Percentiles rank a stretch among this genome's conserved stretches.
phyloP scores from a whole-genome alignment of 2,329 filamentous ascomycete species.

The Cephalotrichum gorgonifer region DNA sequence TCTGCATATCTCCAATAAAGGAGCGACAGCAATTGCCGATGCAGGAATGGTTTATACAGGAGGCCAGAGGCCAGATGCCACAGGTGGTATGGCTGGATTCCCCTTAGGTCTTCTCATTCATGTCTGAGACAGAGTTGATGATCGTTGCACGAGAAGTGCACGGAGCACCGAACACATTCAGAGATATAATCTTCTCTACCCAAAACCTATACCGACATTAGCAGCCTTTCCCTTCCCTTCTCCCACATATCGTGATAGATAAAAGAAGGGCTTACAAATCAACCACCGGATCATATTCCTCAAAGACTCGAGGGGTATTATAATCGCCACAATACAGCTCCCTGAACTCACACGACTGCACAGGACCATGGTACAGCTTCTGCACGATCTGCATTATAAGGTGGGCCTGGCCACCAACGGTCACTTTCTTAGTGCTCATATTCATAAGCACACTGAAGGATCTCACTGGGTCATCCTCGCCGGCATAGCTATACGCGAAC shows the following conservation, averaged over 20 bases:
- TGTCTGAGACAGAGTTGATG: constrained; percentile 14
- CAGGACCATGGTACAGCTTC: constrained; percentile 32
- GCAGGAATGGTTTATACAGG: constrained; percentile 32
- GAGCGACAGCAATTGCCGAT: constrained; percentile 20
- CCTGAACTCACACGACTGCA: constrained; percentile 18
- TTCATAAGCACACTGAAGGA: background rate
- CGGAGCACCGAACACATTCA: background rate
- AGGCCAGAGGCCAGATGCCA: constrained; percentile 26
- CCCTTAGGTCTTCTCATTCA: background rate
- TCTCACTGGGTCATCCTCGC: constrained; percentile 12
- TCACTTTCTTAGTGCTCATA: background rate
- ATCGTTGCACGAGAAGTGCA: background rate
- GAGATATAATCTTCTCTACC: background rate
- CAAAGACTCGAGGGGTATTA: constrained; percentile 11
- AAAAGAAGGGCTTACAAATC: constrained; percentile 11
- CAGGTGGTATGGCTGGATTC: background rate
- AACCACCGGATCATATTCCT: constrained; percentile 28
- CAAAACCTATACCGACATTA: background rate
- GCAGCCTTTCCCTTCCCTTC: background rate
- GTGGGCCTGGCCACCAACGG: constrained; percentile 26
- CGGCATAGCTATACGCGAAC: constrained; percentile 28
- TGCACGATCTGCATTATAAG: constrained; percentile 30
- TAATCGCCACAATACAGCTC: constrained; percentile 31
- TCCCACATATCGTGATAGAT: background rate
- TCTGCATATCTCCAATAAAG: constrained; percentile 32